Evolutionary conservation across 257 asterid species (phyloP), one percentile per base, ranked within the genome.

Genomic region (Ilex aquifolium): DNA sequence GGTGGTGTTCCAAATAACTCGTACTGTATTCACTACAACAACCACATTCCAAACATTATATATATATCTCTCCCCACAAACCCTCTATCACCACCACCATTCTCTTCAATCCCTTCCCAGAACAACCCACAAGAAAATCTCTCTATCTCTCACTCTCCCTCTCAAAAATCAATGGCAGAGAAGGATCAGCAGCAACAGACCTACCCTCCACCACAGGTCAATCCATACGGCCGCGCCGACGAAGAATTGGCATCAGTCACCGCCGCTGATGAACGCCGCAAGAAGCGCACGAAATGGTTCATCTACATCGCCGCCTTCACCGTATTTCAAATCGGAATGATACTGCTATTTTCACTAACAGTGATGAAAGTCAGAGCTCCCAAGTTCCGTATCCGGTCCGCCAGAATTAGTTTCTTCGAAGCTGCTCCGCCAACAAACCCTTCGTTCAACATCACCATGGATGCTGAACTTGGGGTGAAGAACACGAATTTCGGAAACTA

Each of bases 401-500:
- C 76, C 29, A 13, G 67, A 1, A 32, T 71, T 32, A n/a, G 39
- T 57, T 36, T 7, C 13, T 46, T 71, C 48, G 30, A 66, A 11
- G 59, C n/a, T n/a, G n/a, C 30, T 1, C 29, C 51, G 11, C 44
- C 67, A 2, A 7, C 71, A 16, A 74, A 69, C 50, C 55, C 72
- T 1, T 50, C 72, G 0, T 65, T 69, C 32, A 32, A 12, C 16
- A 61, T 59, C 15, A 55, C 27, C 2, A 40, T 74, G 75, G 30
- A 4, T 11, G 50, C 75, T 48, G 42, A 61, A 32, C 13, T 74
- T 2, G 56, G 59, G 7, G 14, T 69, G 3, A 61, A 31, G 44
- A 74, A 69, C 65, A 8, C 40, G 0, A 74, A 74, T 13, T 74
- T 68, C 49, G 73, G 73, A 7, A 39, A 39, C 15, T 61, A 61